Evolutionary conservation across 2,329 filamentous ascomycete genomes (phyloP).

Genomic region (Sphaceloma murrayae): DNA sequence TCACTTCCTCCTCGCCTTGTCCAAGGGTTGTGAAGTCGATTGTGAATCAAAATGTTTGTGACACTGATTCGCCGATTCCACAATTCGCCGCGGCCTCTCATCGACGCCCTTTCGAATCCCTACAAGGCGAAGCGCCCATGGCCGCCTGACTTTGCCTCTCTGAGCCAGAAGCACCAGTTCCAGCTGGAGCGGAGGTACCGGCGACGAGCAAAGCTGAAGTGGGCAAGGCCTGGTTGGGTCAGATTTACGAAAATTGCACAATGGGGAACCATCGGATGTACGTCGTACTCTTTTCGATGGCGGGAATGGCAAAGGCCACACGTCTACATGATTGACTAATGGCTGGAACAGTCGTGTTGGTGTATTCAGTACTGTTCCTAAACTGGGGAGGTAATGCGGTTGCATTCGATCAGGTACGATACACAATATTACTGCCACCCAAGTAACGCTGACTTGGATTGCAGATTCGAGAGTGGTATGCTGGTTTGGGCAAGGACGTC

Average conservation of each 20-base stretch:
- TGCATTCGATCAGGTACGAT: conserved; percentile 44
- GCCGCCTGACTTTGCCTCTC: conserved; percentile 65
- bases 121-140: conserved; percentile 62
- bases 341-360: conserved; percentile 33
- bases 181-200: conserved; percentile 71
- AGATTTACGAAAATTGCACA: conserved; percentile 58
- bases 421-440: conserved; percentile 17
- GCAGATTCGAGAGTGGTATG: conserved; percentile 24
- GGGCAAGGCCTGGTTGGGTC: conserved; percentile 53
- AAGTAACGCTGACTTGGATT: too few species aligned
- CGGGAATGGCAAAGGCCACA: too few species aligned
- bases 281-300: conserved; percentile 33
- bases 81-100: conserved; percentile 32
- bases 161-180: conserved; percentile 64
- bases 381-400: conserved; percentile 43
- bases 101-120: conserved; percentile 44
- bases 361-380: conserved; percentile 54
- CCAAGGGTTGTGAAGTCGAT: too few species aligned
- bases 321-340: not conserved
- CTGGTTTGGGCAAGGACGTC: conserved; percentile 20
- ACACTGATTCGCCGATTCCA: too few species aligned
- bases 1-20: too few species aligned
- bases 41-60: too few species aligned
- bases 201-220: conserved; percentile 54
- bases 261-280: conserved; percentile 50